Evolutionary conservation across 1,284 basidiomycete species (phyloP).

Genomic region (Inonotus hispidus): DNA sequence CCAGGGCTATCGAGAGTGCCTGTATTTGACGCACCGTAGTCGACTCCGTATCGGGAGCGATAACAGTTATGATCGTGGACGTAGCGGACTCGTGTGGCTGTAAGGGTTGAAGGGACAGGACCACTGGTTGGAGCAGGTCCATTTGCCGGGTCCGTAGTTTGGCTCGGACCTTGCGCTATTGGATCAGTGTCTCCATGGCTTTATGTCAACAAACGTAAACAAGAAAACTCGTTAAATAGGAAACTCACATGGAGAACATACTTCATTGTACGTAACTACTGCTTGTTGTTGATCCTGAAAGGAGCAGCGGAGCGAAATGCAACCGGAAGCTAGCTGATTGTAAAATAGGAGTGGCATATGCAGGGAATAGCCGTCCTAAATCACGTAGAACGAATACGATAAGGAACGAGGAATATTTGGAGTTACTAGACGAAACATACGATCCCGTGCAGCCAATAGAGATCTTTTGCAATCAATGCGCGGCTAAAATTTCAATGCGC

Average conservation of each 20-base stretch:
- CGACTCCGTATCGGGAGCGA: background rate
- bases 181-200: too few relatives aligned
- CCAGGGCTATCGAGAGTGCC: background rate
- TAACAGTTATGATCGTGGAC: background rate
- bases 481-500: too few relatives aligned
- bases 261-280: background rate
- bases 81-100: background rate
- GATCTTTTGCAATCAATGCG: too few relatives aligned
- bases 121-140: background rate
- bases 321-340: background rate
- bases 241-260: background rate
- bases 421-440: too few relatives aligned
- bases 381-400: too few relatives aligned
- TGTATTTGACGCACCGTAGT: background rate
- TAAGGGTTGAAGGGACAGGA: background rate
- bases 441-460: too few relatives aligned
- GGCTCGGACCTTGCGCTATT: too few relatives aligned
- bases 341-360: background rate
- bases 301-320: background rate
- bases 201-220: background rate
- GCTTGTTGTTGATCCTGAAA: background rate
- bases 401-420: too few relatives aligned
- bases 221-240: background rate
- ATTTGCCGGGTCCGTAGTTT: too few relatives aligned
- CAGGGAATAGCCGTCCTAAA: background rate